Conservation (phyloP, 768 basidiomycete species). For the Pholiota molesta region DNA sequence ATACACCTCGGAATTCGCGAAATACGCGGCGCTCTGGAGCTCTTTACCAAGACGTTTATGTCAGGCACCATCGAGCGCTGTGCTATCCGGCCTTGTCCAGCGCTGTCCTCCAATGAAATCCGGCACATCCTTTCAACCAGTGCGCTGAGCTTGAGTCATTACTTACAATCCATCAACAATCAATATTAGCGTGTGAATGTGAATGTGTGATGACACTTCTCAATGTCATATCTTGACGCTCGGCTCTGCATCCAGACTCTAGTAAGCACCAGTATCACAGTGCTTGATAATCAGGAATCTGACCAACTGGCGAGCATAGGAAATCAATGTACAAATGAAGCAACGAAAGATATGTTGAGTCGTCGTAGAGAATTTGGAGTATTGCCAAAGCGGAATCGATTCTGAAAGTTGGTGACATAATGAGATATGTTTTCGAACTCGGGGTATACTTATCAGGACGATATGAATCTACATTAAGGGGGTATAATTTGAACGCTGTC, state of each 20-base stretch:
- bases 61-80: neutral
- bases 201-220: neutral
- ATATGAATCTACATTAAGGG: neutral
- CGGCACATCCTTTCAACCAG: neutral
- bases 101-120: neutral
- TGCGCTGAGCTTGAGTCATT: neutral
- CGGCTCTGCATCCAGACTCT: too few species aligned
- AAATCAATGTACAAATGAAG: too few species aligned
- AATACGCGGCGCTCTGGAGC: too few species aligned
- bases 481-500: too few species aligned
- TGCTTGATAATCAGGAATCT: neutral
- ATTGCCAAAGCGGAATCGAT: neutral
- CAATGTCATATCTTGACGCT: neutral
- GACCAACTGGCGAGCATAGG: too few species aligned
- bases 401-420: neutral
- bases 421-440: neutral
- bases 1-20: too few species aligned
- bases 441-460: neutral
- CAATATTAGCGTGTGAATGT: neutral
- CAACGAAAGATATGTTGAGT: too few species aligned
- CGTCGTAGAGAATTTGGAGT: neutral
- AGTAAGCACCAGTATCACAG: too few species aligned
- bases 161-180: neutral
- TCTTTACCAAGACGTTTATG: too few species aligned
- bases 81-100: too few species aligned